A percentile compares a stretch with the other conserved stretches of the same genome.
These are phyloP conservation scores for Setaria italica DNA, from an alignment of 202 grass and related monocot genomes.

Conservation along the genomic window DNA sequence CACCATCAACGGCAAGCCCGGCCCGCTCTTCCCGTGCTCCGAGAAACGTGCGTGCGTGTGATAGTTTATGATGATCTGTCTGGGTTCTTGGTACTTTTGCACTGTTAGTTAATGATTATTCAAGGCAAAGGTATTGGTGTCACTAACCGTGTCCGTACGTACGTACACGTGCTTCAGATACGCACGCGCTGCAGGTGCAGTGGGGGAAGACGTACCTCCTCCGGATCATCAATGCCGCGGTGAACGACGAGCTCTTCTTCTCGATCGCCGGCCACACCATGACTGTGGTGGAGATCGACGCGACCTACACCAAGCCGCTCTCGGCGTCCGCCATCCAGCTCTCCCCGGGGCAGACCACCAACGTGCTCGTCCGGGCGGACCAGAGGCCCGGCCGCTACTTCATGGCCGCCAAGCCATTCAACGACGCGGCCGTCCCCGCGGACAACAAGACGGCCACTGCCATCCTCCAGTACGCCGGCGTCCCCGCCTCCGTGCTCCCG, in stretches of 20 bases:
- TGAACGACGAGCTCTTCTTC: constrained; percentile 77
- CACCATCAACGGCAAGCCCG: constrained; percentile 66
- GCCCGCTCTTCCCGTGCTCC: constrained; percentile 62
- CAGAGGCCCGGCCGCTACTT: constrained; percentile 55
- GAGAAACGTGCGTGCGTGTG: constrained; percentile 50
- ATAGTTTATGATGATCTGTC: no score
- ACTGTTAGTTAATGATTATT: neutral
- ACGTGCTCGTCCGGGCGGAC: constrained; percentile 58
- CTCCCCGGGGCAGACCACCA: constrained; percentile 67
- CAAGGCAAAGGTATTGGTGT: neutral
- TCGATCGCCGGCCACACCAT: constrained; percentile 66
- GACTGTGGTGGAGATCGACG: constrained; percentile 76
- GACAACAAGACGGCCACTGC: constrained; percentile 63
- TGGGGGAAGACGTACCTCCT: constrained; percentile 64
- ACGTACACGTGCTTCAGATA: constrained; percentile 43
- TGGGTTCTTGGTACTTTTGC: neutral
- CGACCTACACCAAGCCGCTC: constrained; percentile 67
- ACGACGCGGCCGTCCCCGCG: constrained; percentile 47
- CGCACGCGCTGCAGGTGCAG: constrained; percentile 55
- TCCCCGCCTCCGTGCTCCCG: constrained; percentile 37
- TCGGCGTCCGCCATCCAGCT: constrained; percentile 38
- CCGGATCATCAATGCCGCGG: constrained; percentile 69
- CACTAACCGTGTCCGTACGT: neutral
- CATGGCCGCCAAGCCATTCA: constrained; percentile 53
- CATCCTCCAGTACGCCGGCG: constrained; percentile 67